Percentiles rank a stretch among this genome's conserved stretches.
Conservation (phyloP, 805 yeast species). For the Schizosaccharomyces lindneri region DNA sequence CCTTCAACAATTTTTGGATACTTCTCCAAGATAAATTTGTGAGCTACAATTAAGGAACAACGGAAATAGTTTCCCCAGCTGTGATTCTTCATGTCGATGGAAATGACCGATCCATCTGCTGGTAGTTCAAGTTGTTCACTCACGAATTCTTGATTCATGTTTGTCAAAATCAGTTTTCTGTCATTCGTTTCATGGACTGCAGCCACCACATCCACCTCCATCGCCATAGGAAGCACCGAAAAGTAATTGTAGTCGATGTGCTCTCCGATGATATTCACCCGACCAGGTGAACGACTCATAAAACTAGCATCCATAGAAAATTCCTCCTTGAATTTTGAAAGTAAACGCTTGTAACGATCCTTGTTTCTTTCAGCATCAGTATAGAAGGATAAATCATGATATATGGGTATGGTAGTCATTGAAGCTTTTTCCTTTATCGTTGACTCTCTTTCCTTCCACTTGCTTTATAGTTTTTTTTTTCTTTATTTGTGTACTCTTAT, state of each 20-base stretch:
- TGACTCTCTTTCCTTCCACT: too few relatives aligned
- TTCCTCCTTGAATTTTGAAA: not conserved
- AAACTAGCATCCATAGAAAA: not conserved
- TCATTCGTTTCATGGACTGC: conserved; percentile 17
- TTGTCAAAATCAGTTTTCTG: conserved; percentile 14
- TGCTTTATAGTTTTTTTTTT: too few relatives aligned
- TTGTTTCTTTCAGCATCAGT: not conserved
- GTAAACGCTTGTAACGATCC: not conserved
- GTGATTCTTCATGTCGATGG: conserved; percentile 25
- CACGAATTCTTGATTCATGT: conserved; percentile 13
- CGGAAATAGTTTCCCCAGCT: conserved; percentile 49
- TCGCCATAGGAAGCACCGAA: conserved; percentile 50
- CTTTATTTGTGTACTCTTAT: too few relatives aligned
- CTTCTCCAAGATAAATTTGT: conserved; percentile 19
- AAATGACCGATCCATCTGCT: conserved; percentile 10
- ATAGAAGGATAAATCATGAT: not conserved
- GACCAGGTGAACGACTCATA: conserved; percentile 36
- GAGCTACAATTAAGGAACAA: conserved; percentile 39
- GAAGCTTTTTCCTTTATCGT: too few relatives aligned
- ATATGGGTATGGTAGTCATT: not conserved
- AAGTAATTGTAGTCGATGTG: conserved; percentile 48
- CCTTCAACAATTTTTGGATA: not conserved
- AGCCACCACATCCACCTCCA: conserved; percentile 34
- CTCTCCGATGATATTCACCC: conserved; percentile 53
- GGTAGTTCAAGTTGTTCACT: conserved; percentile 5